phyloP scores from a whole-genome alignment of 805 yeast species.

The Candida maesae region DNA sequence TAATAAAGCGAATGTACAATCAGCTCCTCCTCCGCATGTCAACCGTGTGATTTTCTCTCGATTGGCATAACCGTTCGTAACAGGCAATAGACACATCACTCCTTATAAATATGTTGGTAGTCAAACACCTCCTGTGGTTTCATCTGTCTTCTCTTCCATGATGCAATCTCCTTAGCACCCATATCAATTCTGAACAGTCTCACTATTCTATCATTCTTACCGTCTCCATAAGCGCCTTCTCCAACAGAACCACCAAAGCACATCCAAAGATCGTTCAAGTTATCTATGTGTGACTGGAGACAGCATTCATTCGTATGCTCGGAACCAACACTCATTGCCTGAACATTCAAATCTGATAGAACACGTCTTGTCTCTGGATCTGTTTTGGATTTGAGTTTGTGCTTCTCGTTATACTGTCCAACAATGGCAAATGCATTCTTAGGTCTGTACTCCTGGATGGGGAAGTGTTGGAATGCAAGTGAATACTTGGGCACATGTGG shows the following conservation, averaged over 20 bases:
- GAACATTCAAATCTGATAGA: conserved; percentile 43
- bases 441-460: conserved; percentile 55
- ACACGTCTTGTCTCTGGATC: conserved; percentile 40
- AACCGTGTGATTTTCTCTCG: too few species aligned
- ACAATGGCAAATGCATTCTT: conserved; percentile 34
- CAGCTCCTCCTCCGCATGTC: too few species aligned
- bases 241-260: conserved; percentile 69
- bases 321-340: conserved; percentile 60
- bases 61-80: too few species aligned
- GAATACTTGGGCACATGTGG: conserved; percentile 33
- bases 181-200: conserved; percentile 51
- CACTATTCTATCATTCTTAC: conserved; percentile 45
- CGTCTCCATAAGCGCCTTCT: conserved; percentile 60
- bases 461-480: conserved; percentile 66
- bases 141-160: conserved; percentile 56
- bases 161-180: conserved; percentile 37
- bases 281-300: conserved; percentile 30
- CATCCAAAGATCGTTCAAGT: conserved; percentile 43
- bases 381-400: conserved; percentile 35
- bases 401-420: conserved; percentile 34
- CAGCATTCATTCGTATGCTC: conserved; percentile 72
- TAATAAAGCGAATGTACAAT: too few species aligned
- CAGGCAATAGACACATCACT: too few species aligned
- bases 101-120: conserved; percentile 34
- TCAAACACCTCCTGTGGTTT: conserved; percentile 42